These are phyloP conservation scores for Phytophthora sp. DNA, from an alignment of 352 stramenopile genomes.

Conservation along the genomic window DNA sequence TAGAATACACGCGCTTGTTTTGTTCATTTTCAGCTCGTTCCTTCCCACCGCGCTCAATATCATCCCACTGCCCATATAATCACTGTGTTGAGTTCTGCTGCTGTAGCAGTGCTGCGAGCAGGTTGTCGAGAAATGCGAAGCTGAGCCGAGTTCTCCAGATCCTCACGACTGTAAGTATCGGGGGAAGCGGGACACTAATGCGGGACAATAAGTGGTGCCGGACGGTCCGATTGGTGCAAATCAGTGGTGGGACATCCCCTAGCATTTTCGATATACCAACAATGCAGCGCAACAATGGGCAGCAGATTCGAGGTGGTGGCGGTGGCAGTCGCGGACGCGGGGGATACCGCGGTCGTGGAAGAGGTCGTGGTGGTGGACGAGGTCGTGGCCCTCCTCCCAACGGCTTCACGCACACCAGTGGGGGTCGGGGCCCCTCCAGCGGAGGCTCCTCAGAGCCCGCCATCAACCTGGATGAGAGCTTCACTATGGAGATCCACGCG, in stretches of 20 bases:
- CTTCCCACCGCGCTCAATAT: too few relatives aligned
- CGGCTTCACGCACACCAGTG: slow-evolving; percentile 11
- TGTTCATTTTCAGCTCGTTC: too few relatives aligned
- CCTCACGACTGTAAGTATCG: not conserved
- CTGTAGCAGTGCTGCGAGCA: too few relatives aligned
- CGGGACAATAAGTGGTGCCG: not conserved
- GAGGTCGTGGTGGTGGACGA: slow-evolving; percentile 18
- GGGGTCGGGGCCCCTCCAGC: not conserved
- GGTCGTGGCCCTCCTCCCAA: slow-evolving; percentile 20
- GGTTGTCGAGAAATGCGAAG: too few relatives aligned
- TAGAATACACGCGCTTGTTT: too few relatives aligned
- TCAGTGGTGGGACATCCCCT: not conserved
- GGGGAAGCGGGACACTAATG: not conserved
- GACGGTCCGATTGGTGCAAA: not conserved
- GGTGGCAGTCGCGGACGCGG: slow-evolving; percentile 9
- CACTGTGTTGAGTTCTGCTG: too few relatives aligned
- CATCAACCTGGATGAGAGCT: slow-evolving; percentile 72
- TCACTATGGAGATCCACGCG: slow-evolving; percentile 71
- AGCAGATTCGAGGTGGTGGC: slow-evolving; percentile 9
- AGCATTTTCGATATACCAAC: not conserved
- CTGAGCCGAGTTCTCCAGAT: too few relatives aligned
- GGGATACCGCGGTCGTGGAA: slow-evolving; percentile 17
- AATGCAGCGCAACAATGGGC: slow-evolving; percentile 18
- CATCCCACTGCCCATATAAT: too few relatives aligned
- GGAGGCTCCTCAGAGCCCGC: slow-evolving; percentile 24